Base-by-base conservation (phyloP, 495 filamentous ascomycete genomes). In the Daldinia loculata region DNA sequence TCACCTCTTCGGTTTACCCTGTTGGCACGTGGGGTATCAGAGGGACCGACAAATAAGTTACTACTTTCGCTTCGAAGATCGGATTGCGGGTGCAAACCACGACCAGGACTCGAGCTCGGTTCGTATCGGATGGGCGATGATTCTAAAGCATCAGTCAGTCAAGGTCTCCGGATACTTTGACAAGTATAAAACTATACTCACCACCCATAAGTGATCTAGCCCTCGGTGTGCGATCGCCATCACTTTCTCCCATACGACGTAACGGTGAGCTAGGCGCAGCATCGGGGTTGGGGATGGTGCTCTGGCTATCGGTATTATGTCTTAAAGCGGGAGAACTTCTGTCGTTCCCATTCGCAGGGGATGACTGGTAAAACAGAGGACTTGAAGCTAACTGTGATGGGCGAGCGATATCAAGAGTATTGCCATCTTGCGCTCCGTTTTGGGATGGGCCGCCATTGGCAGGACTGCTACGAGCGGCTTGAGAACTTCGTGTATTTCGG, bases 121-220 rank as follows among this genome's bases (percentile, higher is more conserved):
- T 90, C 90, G 74, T 97, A 98, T 69, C 89, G 89, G 71, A 98
- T 93, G 1, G 94, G 94, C 7, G 94, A 98, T 0, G 94, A 98
- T 70, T 94, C 94, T 96, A 61, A 24, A 45, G 4, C 8, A 61
- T 34, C 36, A 7, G 59, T 80, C 66, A 79, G 71, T 9, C 3
- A 26, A 61, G 30, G 3, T 39, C n/a, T 5, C 3, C 0, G 4
- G 50, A 26, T 39, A 41, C 19, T 56, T 52, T 63, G 24, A 1
- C 6, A 3, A 8, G 5, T 34, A 64, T 39, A 52, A 61, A 39
- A n/a, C 7, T 51, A 41, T 52, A 39, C 19, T 55, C 84, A 94
- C 93, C 92, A 83, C 90, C 86, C 69, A 92, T 85, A 17, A 83
- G 82, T 26, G 80, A 75, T 39, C 77, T 79, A 67, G 90, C 91